Conservation (phyloP, 768 basidiomycete genomes). For the Termitomyces heimii region DNA sequence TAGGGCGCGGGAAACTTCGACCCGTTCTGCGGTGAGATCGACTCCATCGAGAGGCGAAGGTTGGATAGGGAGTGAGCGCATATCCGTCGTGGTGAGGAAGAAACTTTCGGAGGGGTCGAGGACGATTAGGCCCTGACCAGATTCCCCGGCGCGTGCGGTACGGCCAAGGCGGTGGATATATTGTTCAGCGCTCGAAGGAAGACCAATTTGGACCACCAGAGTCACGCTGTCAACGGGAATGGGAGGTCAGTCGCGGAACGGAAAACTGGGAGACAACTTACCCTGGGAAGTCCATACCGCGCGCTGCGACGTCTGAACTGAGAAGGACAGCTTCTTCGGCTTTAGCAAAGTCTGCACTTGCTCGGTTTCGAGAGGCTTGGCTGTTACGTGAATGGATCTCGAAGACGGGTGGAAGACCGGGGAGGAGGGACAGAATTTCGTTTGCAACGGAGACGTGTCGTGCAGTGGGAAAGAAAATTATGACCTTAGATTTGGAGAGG, state of each 20-base stretch:
- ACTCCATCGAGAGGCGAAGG: conserved; percentile 15
- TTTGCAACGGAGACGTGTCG: conserved; percentile 42
- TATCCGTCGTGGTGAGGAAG: conserved; percentile 38
- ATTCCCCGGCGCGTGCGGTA: conserved; percentile 68
- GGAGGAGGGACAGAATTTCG: conserved; percentile 21
- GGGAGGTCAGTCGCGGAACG: background rate
- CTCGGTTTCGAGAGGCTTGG: conserved; percentile 41
- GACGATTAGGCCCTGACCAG: conserved; percentile 53
- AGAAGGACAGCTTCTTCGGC: conserved; percentile 40
- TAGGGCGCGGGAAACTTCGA: conserved; percentile 21
- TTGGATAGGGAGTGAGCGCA: conserved; percentile 34
- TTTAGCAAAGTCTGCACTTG: conserved; percentile 42
- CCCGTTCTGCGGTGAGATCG: conserved; percentile 12
- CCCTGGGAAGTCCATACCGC: conserved; percentile 67
- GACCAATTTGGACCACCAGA: conserved; percentile 54
- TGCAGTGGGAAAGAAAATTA: conserved; percentile 68
- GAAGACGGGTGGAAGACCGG: conserved; percentile 30
- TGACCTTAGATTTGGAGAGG: conserved; percentile 17
- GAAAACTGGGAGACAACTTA: conserved; percentile 16
- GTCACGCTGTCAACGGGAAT: conserved; percentile 37
- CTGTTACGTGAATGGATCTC: conserved; percentile 56
- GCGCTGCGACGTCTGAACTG: conserved; percentile 53
- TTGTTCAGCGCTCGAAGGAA: conserved; percentile 67
- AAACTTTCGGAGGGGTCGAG: conserved; percentile 43
- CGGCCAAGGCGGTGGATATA: conserved; percentile 78